Conservation (phyloP, 352 stramenopile genomes). For the Phytophthora meadii region DNA sequence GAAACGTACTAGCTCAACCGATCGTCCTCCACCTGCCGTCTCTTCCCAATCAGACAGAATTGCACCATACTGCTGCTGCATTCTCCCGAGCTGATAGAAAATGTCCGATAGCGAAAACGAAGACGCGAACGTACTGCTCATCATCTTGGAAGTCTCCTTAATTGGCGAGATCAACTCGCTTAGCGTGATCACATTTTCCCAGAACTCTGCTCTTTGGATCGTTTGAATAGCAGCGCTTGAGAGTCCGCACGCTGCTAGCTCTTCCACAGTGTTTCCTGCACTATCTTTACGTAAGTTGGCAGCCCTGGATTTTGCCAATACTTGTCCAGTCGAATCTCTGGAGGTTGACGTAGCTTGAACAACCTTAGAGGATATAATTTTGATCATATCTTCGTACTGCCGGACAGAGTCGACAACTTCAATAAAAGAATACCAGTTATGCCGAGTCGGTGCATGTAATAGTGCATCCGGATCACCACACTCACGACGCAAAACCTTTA, state of each 20-base stretch:
- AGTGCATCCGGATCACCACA: slow-evolving; percentile 68
- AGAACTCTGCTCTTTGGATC: slow-evolving; percentile 74
- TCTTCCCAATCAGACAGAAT: slow-evolving; percentile 82
- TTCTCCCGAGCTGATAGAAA: slow-evolving; percentile 82
- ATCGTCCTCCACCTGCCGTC: slow-evolving; percentile 49
- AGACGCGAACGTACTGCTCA: slow-evolving; percentile 41
- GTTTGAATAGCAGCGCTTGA: slow-evolving; percentile 52
- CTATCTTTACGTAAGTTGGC: slow-evolving; percentile 50
- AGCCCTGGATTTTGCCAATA: slow-evolving; percentile 3
- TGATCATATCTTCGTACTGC: slow-evolving; percentile 87
- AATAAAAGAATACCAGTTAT: slow-evolving; percentile 82
- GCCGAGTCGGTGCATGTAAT: slow-evolving; percentile 50
- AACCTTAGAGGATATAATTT: slow-evolving; percentile 76
- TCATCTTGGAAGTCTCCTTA: slow-evolving; percentile 78
- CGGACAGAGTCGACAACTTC: slow-evolving; percentile 81
- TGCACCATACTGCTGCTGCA: slow-evolving; percentile 75
- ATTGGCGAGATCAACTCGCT: slow-evolving; percentile 83
- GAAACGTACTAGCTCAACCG: slow-evolving; percentile 64
- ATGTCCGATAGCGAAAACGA: slow-evolving; percentile 72
- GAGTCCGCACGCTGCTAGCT: slow-evolving; percentile 50
- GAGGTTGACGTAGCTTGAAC: slow-evolving; percentile 36
- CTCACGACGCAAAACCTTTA: slow-evolving; percentile 66
- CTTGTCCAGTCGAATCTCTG: slow-evolving; percentile 1
- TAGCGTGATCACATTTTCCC: slow-evolving; percentile 74
- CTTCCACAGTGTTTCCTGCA: slow-evolving; percentile 49